Evolutionary conservation across 108 stramenopile genomes (phyloP).

Genomic region (Mediolabrus comicus): DNA sequence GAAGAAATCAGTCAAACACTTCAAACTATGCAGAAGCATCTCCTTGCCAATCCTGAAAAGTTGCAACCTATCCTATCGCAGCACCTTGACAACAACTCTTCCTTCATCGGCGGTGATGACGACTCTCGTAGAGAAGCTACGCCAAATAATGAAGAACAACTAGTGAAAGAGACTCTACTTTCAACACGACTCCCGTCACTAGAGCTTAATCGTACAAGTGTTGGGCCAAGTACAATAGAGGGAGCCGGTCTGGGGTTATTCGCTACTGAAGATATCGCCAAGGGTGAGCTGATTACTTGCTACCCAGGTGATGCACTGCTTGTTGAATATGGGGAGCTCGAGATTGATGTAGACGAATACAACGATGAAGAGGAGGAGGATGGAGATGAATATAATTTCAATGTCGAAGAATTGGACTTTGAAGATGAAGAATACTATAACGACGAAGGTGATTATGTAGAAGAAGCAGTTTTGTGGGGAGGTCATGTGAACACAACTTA

Average conservation of each 20-base stretch:
- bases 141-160: neutral
- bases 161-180: slow-evolving; percentile 28
- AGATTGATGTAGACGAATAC: too few relatives aligned
- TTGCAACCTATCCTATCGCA: neutral
- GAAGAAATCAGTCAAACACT: neutral
- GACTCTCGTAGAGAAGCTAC: neutral
- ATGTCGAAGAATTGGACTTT: neutral
- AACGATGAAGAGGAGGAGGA: slow-evolving; percentile 1
- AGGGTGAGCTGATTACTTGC: slow-evolving; percentile 39
- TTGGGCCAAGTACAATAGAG: slow-evolving; percentile 20
- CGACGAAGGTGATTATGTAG: neutral
- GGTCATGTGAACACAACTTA: neutral
- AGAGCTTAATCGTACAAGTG: slow-evolving; percentile 12
- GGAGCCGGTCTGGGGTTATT: slow-evolving; percentile 44
- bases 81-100: too few relatives aligned
- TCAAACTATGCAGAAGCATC: neutral
- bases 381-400: too few relatives aligned
- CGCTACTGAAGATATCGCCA: slow-evolving; percentile 25
- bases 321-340: neutral
- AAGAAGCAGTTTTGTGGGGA: slow-evolving; percentile 1
- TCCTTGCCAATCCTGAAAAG: neutral
- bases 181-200: slow-evolving; percentile 18
- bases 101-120: too few relatives aligned
- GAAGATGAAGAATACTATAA: neutral
- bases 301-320: slow-evolving; percentile 50